Evolutionary conservation across 2,329 filamentous ascomycete genomes (phyloP), one percentile per base, ranked within the genome.

Genomic region (Capronia epimyces): DNA sequence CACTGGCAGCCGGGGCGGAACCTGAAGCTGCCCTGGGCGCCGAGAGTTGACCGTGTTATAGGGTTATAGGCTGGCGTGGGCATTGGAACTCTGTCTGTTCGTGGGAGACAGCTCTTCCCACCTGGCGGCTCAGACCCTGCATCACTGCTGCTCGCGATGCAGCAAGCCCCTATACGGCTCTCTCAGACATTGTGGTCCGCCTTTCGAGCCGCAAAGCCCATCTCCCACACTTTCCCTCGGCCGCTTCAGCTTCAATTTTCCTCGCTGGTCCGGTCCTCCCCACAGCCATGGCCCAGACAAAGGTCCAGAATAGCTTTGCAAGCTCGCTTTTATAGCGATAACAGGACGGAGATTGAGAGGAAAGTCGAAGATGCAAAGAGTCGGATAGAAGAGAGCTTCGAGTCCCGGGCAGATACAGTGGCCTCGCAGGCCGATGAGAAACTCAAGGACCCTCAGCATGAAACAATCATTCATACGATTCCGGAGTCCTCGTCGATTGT

Each of bases 111-210:
- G 25, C 29, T 40, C 12, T 49, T 36, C 41, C 24, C 20, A n/a
- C 16, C 13, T 32, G 36, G 20, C 7, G 20, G 13, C 13, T 15
- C 3, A 39, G 7, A 39, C 36, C 29, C 18, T 37, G 3, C n/a
- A 12, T 25, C 9, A 22, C 39, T 22, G 39, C 39, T 53, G 49
- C 46, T 52, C 49, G 50, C 49, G 36, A 63, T 63, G 61, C 61
- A 61, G 53, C 60, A 58, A 53, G 53, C 60, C 55, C 61, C 61
- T 15, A 29, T 59, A 40, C 58, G 59, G 15, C 53, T 63, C 31
- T 53, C 57, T 46, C 60, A 60, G 51, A 54, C 58, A 36, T 31
- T 63, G 50, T 60, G 61, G 54, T 53, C 58, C 50, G 58, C 58
- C 21, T 63, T 63, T 56, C 55, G 50, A 55, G 58, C 58, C 43